Evolutionary conservation across 2,329 filamentous ascomycete species (phyloP), one percentile per base, ranked within the genome.

Genomic region (Phyllosticta ampelicida): DNA sequence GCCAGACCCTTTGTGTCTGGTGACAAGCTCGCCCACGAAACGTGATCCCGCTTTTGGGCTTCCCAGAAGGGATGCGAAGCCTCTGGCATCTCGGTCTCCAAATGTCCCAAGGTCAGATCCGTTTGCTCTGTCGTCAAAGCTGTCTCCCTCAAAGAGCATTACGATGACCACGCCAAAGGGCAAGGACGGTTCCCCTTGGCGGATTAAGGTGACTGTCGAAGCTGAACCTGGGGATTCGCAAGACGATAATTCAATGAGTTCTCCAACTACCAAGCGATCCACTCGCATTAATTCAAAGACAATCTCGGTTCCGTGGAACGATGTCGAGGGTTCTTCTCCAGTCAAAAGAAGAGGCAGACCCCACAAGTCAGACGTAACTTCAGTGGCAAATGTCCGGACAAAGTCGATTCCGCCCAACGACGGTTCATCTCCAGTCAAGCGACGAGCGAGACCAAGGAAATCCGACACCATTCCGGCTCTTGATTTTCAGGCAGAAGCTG

Each of bases 121-220:
- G 3, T 56, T 60, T 44, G 19, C 53, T 26, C 71, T 69, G 26
- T 76, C 76, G 1, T 67, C 70, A 51, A 78, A 78, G 60, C 23
- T 56, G 19, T 71, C 70, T 26, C 76, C 76, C 1, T 67, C 70
- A 51, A 78, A 78, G 60, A 75, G 75, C 0, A 72, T 78, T 65
- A 65, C 76, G 49, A 61, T 78, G 62, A 72, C 72, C 60, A 74
- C 75, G 8, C 72, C 70, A 18, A 64, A 69, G 13, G 63, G 66
- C 11, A 67, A 66, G 16, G 70, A 68, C 56, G 69, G 67, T 28
- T 77, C 74, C 62, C 76, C 76, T 19, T 78, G 74, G 75, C 71
- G 72, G 59, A 76, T 78, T 66, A 77, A 75, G 58, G 76, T 79
- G 57, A 79, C 77, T 1, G 76, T 79, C 9, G 68, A 78, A 62